Evolutionary conservation across 129 eudicot species (phyloP), one percentile per base, ranked within the genome.

Genomic region (Silybum marianum): DNA sequence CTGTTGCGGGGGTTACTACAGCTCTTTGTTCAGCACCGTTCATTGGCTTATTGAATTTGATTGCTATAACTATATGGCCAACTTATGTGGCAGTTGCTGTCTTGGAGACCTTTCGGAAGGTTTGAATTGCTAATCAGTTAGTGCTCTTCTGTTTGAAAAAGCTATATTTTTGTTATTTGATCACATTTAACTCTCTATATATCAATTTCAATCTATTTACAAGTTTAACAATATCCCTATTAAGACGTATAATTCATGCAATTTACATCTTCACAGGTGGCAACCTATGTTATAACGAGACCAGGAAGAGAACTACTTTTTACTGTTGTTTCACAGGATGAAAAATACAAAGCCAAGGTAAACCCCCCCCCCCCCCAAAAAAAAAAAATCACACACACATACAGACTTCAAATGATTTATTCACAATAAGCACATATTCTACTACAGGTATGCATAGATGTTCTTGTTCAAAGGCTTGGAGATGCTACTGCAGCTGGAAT

Each of bases 291-390:
- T 81, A 92, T 93, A 51, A 85, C 98, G 42, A 85, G 98, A 82
- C 98, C 98, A 14, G 98, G 92, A 72, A 88, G 98, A 79, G 98
- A 93, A 74, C 85, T 93, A 12, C 94, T 93, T 48, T 93, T 91
- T 78, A 93, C 97, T 21, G 98, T 93, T 24, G 97, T 93, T 44
- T 89, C 98, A 25, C 94, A 93, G 84, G 98, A 93, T 69, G 98
- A 93, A 88, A 93, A 93, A 82, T 93, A 93, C 85, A 93, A 93
- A 88, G 98, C 98, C n/a, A 93, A 93, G 97, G 98, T 93, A 62
- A 32, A 32, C 36, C 46, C 44, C 24, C 22, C 23, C 78, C 13
- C 34, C 69, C 60, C 3, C 21, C 6, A 32, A 32, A 32, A 32
- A n/a, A n/a, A n/a, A n/a, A n/a, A n/a, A n/a, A n/a, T n/a, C 36